These are phyloP conservation scores for Pleurotus tuber-regium DNA, from an alignment of 768 basidiomycete genomes.

Conservation along the genomic window DNA sequence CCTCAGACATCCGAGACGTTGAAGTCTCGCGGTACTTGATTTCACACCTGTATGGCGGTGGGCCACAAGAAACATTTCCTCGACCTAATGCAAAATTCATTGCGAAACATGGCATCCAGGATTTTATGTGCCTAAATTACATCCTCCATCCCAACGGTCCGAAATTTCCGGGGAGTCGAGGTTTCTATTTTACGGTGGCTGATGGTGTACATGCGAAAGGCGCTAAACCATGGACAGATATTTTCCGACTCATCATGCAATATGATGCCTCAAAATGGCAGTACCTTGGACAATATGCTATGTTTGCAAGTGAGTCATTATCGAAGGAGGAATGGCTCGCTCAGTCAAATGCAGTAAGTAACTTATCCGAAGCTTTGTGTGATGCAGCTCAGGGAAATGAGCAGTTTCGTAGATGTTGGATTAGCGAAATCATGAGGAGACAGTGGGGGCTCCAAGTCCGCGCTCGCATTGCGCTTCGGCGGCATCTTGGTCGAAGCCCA, in stretches of 20 bases:
- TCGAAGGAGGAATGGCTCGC: slow-evolving; percentile 25
- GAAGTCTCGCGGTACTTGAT: slow-evolving; percentile 29
- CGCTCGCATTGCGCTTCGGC: slow-evolving; percentile 27
- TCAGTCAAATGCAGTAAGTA: slow-evolving; percentile 5
- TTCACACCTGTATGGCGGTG: slow-evolving; percentile 33
- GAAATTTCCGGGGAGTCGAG: slow-evolving; percentile 30
- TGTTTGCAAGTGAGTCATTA: slow-evolving; percentile 12
- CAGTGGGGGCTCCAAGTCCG: slow-evolving; percentile 25
- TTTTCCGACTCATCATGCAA: slow-evolving; percentile 13
- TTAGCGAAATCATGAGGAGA: slow-evolving; percentile 21
- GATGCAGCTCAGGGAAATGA: background rate
- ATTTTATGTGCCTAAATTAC: slow-evolving; percentile 33
- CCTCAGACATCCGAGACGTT: slow-evolving; percentile 21
- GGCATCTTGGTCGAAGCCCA: slow-evolving; percentile 19
- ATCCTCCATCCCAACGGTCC: slow-evolving; percentile 33
- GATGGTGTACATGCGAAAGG: background rate
- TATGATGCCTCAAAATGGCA: slow-evolving; percentile 20
- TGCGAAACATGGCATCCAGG: slow-evolving; percentile 24
- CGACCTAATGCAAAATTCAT: slow-evolving; percentile 16
- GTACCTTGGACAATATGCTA: slow-evolving; percentile 29
- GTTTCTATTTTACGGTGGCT: slow-evolving; percentile 25
- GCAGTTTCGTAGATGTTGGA: slow-evolving; percentile 29
- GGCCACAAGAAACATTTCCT: slow-evolving; percentile 26
- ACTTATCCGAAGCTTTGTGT: background rate
- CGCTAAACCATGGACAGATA: background rate